Conservation (phyloP, 208 protist genomes). For the Vickermania ingenoplastis region DNA sequence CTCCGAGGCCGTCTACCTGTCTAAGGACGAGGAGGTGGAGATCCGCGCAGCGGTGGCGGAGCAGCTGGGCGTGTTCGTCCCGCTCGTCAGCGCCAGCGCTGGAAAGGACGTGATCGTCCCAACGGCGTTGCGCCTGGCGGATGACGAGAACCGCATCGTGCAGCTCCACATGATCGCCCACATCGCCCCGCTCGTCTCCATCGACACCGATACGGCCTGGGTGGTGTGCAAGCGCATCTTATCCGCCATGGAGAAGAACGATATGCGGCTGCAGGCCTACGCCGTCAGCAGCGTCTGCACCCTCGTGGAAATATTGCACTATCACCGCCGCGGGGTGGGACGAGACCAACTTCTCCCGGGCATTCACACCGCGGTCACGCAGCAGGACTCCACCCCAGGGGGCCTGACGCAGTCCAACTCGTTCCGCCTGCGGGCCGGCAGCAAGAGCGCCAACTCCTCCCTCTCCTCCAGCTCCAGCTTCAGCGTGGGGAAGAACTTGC, state of each 20-base stretch:
- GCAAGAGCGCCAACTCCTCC: too few relatives aligned
- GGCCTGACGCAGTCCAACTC: neutral
- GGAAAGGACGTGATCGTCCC: constrained; percentile 21
- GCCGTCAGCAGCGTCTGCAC: constrained; percentile 30
- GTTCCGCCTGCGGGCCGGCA: too few relatives aligned
- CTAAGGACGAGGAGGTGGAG: constrained; percentile 55
- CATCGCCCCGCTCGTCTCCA: constrained; percentile 32
- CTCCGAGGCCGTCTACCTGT: constrained; percentile 27
- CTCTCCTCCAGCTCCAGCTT: neutral
- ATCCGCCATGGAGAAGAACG: constrained; percentile 29
- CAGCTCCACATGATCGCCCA: constrained; percentile 33
- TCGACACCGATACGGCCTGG: constrained; percentile 18
- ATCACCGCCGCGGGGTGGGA: neutral
- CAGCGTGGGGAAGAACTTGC: neutral
- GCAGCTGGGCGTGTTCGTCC: constrained; percentile 32
- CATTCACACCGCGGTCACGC: neutral
- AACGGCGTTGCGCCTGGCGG: constrained; percentile 31
- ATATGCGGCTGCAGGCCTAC: constrained; percentile 29
- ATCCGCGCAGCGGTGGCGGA: constrained; percentile 51
- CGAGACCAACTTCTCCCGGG: neutral
- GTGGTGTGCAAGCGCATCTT: constrained; percentile 26
- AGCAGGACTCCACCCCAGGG: neutral
- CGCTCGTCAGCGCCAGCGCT: constrained; percentile 11
- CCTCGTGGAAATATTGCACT: constrained; percentile 15
- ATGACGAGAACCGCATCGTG: constrained; percentile 43